Conservation (phyloP, 2,329 filamentous ascomycete species). For the Lecanicillium sp. region DNA sequence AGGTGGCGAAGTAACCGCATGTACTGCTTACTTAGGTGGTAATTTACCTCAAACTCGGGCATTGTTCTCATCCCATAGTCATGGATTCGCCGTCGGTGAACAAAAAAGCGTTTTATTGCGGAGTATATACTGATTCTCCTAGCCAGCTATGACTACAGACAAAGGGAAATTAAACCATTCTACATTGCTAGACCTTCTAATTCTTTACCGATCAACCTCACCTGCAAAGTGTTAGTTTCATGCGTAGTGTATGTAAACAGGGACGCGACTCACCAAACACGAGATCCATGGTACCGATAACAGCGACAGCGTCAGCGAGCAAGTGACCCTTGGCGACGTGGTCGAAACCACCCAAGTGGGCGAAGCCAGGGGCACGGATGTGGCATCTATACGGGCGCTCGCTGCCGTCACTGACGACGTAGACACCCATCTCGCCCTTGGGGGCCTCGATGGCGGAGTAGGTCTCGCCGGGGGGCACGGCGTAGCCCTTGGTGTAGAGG, state of each 20-base stretch:
- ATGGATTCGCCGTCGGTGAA: neutral
- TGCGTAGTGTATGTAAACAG: neutral
- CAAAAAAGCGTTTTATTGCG: conserved; percentile 25
- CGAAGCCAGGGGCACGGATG: conserved; percentile 94
- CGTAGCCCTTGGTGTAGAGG: conserved; percentile 96
- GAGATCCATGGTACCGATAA: conserved; percentile 86
- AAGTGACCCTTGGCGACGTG: conserved; percentile 89
- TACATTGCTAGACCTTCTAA: conserved; percentile 21
- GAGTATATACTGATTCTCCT: conserved; percentile 33
- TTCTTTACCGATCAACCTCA: conserved; percentile 53
- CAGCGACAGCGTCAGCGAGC: conserved; percentile 91
- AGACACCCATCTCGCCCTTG: conserved; percentile 99
- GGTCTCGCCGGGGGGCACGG: conserved; percentile 93
- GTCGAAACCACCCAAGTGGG: conserved; percentile 90
- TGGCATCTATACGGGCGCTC: conserved; percentile 97
- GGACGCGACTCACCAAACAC: conserved; percentile 64
- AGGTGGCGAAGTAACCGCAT: no score
- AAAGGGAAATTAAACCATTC: conserved; percentile 29
- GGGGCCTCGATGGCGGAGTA: conserved; percentile 98
- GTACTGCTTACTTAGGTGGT: no score
- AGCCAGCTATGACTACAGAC: conserved; percentile 37
- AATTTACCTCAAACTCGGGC: no score
- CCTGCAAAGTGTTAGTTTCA: conserved; percentile 31
- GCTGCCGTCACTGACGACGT: conserved; percentile 88
- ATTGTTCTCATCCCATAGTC: no score